phyloP scores from a whole-genome alignment of 148 eudicot genomes.

The Polygonum aviculare region DNA sequence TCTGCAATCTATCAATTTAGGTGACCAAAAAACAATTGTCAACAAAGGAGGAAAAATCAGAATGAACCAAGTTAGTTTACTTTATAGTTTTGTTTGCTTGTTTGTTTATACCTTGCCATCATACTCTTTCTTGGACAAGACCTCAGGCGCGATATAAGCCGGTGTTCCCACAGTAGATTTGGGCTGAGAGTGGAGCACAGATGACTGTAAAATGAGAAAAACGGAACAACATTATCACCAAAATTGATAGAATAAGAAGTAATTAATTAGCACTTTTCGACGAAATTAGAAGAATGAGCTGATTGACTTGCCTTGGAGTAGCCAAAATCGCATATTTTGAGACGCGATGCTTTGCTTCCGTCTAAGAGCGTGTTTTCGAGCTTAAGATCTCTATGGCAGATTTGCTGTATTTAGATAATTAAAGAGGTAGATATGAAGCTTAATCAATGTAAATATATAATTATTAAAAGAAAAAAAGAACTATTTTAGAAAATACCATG shows the following conservation, averaged over 20 bases:
- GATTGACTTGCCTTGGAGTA: slow-evolving; percentile 49
- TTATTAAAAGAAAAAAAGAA: neutral
- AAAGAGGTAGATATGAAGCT: neutral
- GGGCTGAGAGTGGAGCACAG: slow-evolving; percentile 72
- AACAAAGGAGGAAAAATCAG: neutral
- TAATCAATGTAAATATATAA: neutral
- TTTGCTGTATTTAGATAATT: slow-evolving; percentile 45
- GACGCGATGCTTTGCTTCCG: slow-evolving; percentile 44
- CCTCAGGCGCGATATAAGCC: slow-evolving; percentile 80
- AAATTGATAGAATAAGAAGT: neutral
- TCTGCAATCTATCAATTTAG: slow-evolving; percentile 53
- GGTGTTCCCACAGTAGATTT: slow-evolving; percentile 87
- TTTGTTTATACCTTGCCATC: slow-evolving; percentile 60
- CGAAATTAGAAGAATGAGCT: neutral
- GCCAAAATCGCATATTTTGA: slow-evolving; percentile 80
- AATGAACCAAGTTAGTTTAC: neutral
- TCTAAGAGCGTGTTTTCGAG: slow-evolving; percentile 76
- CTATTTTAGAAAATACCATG: slow-evolving; percentile 28
- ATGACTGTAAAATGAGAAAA: slow-evolving; percentile 31
- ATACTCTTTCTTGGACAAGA: slow-evolving; percentile 56
- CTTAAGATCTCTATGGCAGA: slow-evolving; percentile 79
- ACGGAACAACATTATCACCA: neutral
- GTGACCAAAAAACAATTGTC: neutral
- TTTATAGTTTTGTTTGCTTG: no score
- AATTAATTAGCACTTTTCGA: neutral